Base-by-base conservation (phyloP, 2,329 filamentous ascomycete genomes). In the Rhytidhysteron rufulum region DNA sequence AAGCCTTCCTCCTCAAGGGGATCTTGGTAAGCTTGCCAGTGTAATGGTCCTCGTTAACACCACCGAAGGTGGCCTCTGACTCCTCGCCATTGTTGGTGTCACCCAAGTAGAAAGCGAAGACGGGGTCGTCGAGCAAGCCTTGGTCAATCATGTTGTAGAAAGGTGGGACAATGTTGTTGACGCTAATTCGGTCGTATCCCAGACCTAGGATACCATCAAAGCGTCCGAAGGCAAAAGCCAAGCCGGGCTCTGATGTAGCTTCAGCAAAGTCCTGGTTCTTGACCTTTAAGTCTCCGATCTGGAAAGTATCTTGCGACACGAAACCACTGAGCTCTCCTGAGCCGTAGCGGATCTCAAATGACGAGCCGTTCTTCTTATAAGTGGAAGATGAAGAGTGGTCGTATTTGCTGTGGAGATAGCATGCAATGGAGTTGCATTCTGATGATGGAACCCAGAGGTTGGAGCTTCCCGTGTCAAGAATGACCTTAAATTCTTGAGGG, bases 401-500 rank as follows among this genome's bases (percentile, higher is more conserved):
- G 74, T 97, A 98, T 75, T 94, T 98, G 70, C 72, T 83, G 78
- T 98, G 93, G 45, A 98, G 82, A 73, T 91, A 98, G 80, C 93
- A 98, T 51, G 93, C 94, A 63, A 98, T 98, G 63, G 90, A 96
- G 63, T 80, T 83, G 70, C 94, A 98, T 63, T 88, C 78, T 42
- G 80, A 76, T 18, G 90, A 95, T 29, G 94, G 94, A 45, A 98
- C 90, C 94, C 94, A 98, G 49, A 98, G 80, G 77, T 98, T 98
- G 67, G 93, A 97, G 78, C 89, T 96, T 59, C 93, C 93, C 20
- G 93, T 98, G 69, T 98, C 93, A 50, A 98, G 85, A 50, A 98
- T 86, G 54, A 98, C 94, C 80, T 98, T 98, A 83, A 98, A 98
- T 55, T 73, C 78, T 75, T 98, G 93, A 24, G 93, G 84, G 51